These are phyloP conservation scores for Pseudocercospora musae DNA, from an alignment of 2,329 filamentous ascomycete species.

Conservation along the genomic window DNA sequence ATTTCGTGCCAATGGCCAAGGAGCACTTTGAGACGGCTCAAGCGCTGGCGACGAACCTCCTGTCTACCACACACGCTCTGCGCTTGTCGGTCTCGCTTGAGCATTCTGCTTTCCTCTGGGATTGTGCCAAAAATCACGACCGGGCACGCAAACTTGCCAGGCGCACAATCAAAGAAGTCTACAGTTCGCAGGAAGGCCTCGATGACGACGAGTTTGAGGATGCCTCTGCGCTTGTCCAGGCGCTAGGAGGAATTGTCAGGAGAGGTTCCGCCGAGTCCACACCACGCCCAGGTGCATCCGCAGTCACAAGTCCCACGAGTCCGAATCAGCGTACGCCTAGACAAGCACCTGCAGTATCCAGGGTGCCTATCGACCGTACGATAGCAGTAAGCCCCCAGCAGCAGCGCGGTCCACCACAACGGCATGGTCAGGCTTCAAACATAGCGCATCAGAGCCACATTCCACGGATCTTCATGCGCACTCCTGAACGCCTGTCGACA, in stretches of 20 bases:
- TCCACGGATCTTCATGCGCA: constrained; percentile 19
- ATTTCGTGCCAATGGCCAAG: constrained; percentile 81
- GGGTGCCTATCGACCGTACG: constrained; percentile 29
- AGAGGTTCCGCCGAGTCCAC: constrained; percentile 51
- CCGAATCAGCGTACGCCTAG: constrained; percentile 11
- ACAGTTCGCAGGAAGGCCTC: constrained; percentile 86
- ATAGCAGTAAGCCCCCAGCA: constrained; percentile 32
- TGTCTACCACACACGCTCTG: constrained; percentile 86
- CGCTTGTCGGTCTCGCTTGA: constrained; percentile 88
- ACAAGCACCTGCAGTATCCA: not conserved
- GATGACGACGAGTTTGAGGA: constrained; percentile 94
- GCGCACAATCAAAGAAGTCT: constrained; percentile 82
- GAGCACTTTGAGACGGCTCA: constrained; percentile 77
- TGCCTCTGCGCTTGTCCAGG: constrained; percentile 80
- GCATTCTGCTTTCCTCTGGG: constrained; percentile 88
- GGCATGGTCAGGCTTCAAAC: not conserved
- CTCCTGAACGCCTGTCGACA: constrained; percentile 33
- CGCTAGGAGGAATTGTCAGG: constrained; percentile 85
- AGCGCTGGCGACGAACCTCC: constrained; percentile 66
- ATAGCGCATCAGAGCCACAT: not conserved
- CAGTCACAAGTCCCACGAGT: constrained; percentile 11
- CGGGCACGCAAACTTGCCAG: constrained; percentile 74
- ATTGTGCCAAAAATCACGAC: constrained; percentile 80
- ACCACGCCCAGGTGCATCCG: constrained; percentile 20
- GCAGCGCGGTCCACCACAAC: constrained; percentile 3